phyloP scores from a whole-genome alignment of 352 stramenopile genomes.

The Halophytophthora batemanensis region DNA sequence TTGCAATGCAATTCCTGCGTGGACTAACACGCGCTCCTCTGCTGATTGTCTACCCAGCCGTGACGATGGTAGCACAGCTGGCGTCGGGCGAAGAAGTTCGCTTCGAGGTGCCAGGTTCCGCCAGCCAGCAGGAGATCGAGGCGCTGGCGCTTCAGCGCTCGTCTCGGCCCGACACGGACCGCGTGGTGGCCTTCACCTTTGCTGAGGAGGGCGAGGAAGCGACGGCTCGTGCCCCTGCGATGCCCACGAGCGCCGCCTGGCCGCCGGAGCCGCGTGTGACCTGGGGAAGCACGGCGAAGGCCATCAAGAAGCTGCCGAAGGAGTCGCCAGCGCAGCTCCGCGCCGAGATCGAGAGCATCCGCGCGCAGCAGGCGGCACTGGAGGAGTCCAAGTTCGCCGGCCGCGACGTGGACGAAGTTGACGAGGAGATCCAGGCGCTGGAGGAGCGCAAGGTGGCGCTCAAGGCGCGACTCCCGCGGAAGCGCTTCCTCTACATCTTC shows the following conservation, averaged over 20 bases:
- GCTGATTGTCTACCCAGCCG: slow-evolving; percentile 23
- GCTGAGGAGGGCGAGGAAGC: slow-evolving; percentile 49
- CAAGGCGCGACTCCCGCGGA: slow-evolving; percentile 67
- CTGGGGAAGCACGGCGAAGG: slow-evolving; percentile 39
- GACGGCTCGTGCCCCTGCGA: slow-evolving; percentile 1
- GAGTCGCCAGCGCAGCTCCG: slow-evolving; percentile 30
- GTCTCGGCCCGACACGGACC: slow-evolving; percentile 30
- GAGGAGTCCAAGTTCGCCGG: slow-evolving; percentile 72
- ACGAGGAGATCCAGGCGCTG: slow-evolving; percentile 70
- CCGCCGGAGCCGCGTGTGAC: slow-evolving; percentile 46
- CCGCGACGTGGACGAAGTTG: slow-evolving; percentile 75
- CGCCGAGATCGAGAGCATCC: slow-evolving; percentile 57
- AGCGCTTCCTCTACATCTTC: slow-evolving; percentile 81
- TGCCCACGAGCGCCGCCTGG: slow-evolving; percentile 36
- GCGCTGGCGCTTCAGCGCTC: slow-evolving; percentile 47
- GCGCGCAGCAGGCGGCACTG: slow-evolving; percentile 51
- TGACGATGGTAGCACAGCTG: slow-evolving; percentile 62
- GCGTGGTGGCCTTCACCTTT: slow-evolving; percentile 60
- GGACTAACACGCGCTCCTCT: not conserved
- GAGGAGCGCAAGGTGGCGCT: slow-evolving; percentile 67
- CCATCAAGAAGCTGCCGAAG: slow-evolving; percentile 15
- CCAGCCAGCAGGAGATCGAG: slow-evolving; percentile 67
- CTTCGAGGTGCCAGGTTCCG: slow-evolving; percentile 52
- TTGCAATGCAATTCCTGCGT: not conserved
- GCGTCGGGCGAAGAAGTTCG: slow-evolving; percentile 46